These are phyloP conservation scores for Alectoria sarmentosa DNA, from an alignment of 495 filamentous ascomycete species.

Conservation along the genomic window DNA sequence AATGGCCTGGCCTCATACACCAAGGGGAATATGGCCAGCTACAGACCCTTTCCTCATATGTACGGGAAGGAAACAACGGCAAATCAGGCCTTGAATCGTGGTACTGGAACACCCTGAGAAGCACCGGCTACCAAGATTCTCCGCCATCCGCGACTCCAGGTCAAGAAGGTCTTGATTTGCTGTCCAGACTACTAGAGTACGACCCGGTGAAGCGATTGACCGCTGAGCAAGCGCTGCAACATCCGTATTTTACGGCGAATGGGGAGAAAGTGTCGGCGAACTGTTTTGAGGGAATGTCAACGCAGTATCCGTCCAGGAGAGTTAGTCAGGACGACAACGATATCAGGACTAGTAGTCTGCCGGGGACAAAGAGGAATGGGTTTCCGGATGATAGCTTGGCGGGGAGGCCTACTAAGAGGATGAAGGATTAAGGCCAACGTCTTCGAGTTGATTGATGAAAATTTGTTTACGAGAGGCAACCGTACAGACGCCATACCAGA, in stretches of 20 bases:
- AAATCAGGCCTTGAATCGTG: slow-evolving; percentile 52
- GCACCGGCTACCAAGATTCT: slow-evolving; percentile 47
- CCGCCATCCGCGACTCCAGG: slow-evolving; percentile 53
- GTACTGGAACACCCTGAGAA: slow-evolving; percentile 57
- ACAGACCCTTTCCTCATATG: slow-evolving; percentile 43
- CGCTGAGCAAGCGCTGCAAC: slow-evolving; percentile 75
- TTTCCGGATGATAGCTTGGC: slow-evolving; percentile 74
- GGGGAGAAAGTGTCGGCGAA: slow-evolving; percentile 60
- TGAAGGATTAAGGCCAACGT: slow-evolving; percentile 46
- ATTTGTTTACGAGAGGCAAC: not conserved
- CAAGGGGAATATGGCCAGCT: slow-evolving; percentile 81
- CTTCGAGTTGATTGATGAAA: not conserved
- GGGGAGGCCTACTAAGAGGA: slow-evolving; percentile 53
- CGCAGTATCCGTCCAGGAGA: slow-evolving; percentile 80
- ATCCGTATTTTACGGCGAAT: slow-evolving; percentile 71
- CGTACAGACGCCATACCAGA: not conserved
- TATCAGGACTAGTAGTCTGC: slow-evolving; percentile 76
- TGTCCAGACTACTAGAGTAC: slow-evolving; percentile 79
- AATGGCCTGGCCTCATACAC: slow-evolving; percentile 72
- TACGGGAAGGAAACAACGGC: slow-evolving; percentile 31
- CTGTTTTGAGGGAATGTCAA: slow-evolving; percentile 84
- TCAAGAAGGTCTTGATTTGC: slow-evolving; percentile 68
- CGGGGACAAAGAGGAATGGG: slow-evolving; percentile 87
- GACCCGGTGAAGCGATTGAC: slow-evolving; percentile 85
- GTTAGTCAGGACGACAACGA: slow-evolving; percentile 95